Conservation (phyloP, 1,284 basidiomycete genomes). For the Schizophyllum commune region DNA sequence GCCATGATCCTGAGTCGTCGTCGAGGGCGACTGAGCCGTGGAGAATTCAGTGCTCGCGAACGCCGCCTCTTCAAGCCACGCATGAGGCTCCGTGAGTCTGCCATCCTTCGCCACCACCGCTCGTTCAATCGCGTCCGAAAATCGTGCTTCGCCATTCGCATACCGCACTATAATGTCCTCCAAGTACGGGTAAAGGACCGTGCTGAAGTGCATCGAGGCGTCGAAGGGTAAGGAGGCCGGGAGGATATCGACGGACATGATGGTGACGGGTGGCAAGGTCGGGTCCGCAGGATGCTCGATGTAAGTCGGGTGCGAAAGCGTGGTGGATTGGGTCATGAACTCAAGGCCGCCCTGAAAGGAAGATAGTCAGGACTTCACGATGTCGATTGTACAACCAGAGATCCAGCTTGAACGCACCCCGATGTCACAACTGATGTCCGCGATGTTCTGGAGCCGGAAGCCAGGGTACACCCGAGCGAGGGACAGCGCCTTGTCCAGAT, state of each 20-base stretch:
- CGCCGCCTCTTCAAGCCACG: constrained; percentile 53
- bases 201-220: constrained; percentile 71
- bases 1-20: constrained; percentile 1
- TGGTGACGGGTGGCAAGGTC: constrained; percentile 49
- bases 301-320: constrained; percentile 72
- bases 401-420: constrained; percentile 38
- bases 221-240: constrained; percentile 79
- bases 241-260: constrained; percentile 87
- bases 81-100: constrained; percentile 41
- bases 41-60: background rate
- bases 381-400: no score
- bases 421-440: constrained; percentile 84
- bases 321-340: constrained; percentile 70
- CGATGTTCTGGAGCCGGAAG: constrained; percentile 60
- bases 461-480: constrained; percentile 41
- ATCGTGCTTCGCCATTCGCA: constrained; percentile 13
- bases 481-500: constrained; percentile 48
- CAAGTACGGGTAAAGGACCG: constrained; percentile 62
- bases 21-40: background rate
- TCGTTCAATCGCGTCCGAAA: constrained; percentile 42
- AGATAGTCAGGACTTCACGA: no score
- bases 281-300: constrained; percentile 38
- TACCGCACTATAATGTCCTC: constrained; percentile 38
- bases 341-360: constrained; percentile 83
- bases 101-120: constrained; percentile 71